A percentile compares a stretch with the other conserved stretches of the same genome.
phyloP scores from a whole-genome alignment of 768 basidiomycete species.

The Boletellus sp. region DNA sequence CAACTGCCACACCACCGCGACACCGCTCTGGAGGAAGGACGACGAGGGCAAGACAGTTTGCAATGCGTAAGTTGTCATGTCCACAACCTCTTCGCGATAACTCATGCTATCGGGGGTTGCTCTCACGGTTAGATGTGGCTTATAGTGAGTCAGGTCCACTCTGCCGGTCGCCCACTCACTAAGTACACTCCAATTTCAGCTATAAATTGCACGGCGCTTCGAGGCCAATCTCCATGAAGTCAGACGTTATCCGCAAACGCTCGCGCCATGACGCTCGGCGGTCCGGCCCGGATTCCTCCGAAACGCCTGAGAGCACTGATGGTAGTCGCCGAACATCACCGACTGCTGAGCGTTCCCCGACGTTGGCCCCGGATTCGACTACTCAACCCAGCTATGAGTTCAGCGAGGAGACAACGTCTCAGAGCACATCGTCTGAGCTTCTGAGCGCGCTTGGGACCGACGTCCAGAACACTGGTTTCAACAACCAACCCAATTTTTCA shows the following conservation, averaged over 20 bases:
- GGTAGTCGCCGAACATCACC: constrained; percentile 74
- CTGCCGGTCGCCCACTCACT: constrained; percentile 3
- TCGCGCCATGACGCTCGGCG: constrained; percentile 78
- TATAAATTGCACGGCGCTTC: constrained; percentile 85
- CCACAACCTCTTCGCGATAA: constrained; percentile 3
- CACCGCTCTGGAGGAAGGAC: constrained; percentile 87
- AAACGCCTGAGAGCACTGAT: constrained; percentile 72
- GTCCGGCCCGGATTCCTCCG: constrained; percentile 46
- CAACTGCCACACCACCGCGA: constrained; percentile 87
- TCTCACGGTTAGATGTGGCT: constrained; percentile 54
- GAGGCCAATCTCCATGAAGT: constrained; percentile 88
- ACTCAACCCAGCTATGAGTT: constrained; percentile 54
- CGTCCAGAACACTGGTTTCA: constrained; percentile 23
- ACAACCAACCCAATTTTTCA: constrained; percentile 28
- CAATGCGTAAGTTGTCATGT: constrained; percentile 70
- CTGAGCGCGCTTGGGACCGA: constrained; percentile 43
- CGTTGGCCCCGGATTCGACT: constrained; percentile 67
- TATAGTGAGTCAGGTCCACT: constrained; percentile 50
- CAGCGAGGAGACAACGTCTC: constrained; percentile 40
- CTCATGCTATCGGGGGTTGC: constrained; percentile 7
- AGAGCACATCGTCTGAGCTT: constrained; percentile 48
- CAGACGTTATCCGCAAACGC: constrained; percentile 84
- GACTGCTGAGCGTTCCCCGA: constrained; percentile 55
- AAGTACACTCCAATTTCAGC: constrained; percentile 26
- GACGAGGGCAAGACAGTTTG: constrained; percentile 90